Base-by-base conservation (phyloP, 768 basidiomycete species). In the Leccinum boreale region DNA sequence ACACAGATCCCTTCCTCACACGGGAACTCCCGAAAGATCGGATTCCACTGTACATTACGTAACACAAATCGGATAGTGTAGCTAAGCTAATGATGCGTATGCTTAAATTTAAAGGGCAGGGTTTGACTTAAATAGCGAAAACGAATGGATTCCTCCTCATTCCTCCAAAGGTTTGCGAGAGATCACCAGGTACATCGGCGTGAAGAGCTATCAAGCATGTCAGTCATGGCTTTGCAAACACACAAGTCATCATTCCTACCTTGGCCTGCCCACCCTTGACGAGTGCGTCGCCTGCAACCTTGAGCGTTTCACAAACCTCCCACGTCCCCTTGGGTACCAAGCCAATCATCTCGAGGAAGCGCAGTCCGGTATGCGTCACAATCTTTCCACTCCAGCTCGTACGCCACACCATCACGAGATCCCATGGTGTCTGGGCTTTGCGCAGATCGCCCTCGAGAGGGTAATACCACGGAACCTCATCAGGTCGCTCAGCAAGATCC, bases 361-460 rank as follows among this genome's bases (percentile, higher is more conserved):
- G 83, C 47, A 97, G 77, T 0, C 80, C 85, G 58, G 85, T 90
- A 66, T 95, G 94, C 42, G 88, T 94, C 53, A 97, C 81, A 45
- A 93, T 71, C 69, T 83, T 83, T 23, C 97, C 97, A 59, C 87
- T 85, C 82, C 83, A 86, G 74, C 90, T 93, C 79, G 90, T 96
- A 53, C 95, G 81, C 88, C 89, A 92, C 35, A 92, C 89, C 10
- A 88, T 90, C 62, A 94, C 77, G 62, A 85, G 86, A 71, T 98
- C 97, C 91, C 93, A 97, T 35, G 85, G 68, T 1, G 95, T 98
- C 78, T 99, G 96, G 2, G 93, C 90, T 75, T 98, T 97, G 61
- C 75, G 67, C 61, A 97, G 80, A 72, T 99, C 92, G 61, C 97
- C 96, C 73, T 97, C 94, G 26, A 98, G 81, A 0, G 95, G 94